Evolutionary conservation across 2,329 filamentous ascomycete species (phyloP), one percentile per base, ranked within the genome.

Genomic region (Diaporthe caulivora): DNA sequence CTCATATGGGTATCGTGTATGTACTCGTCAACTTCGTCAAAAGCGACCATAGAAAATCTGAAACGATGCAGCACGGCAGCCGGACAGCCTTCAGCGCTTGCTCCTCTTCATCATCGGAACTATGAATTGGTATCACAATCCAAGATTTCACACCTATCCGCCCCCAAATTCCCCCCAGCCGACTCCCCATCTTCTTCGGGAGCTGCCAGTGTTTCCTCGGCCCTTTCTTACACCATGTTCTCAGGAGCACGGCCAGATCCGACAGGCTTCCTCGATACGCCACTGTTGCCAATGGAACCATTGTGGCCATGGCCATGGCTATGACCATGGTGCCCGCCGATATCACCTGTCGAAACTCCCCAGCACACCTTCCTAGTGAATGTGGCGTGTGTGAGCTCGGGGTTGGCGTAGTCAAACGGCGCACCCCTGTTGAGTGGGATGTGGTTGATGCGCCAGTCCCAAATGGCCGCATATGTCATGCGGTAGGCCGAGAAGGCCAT

Each of bases 391-490:
- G 74, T 72, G 3, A 78, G 73, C 64, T 80, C 77, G 3, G 72
- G 75, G 34, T 76, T 76, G 17, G 62, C 76, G 74, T 69, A 79
- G 21, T 77, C 67, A 57, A 86, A 86, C 1, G 81, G 77, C 34
- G 79, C 77, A 4, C 75, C 77, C 37, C 83, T 80, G 75, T 82
- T 81, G 67, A 94, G 85, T 1, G 92, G 92, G 34, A 94, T 89
- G 78, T 94, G 92, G 72, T 91, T 91, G 76, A 83, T 91, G 15
- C 92, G 84, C 86, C 90, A 93, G 80, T 94, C 91, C 89, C 91
- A 94, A 37, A 94, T 83, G 1, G 88, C 87, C 0, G 92, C 91
- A 76, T 93, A 94, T 1, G 90, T 87, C 84, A 91, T 90, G 31
- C 93, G 85, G 80, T 93, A 94, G 0, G 88, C 82, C 2, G 87